Evolutionary conservation across 202 grass and related monocot genomes (phyloP).

Genomic region (Setaria viridis): DNA sequence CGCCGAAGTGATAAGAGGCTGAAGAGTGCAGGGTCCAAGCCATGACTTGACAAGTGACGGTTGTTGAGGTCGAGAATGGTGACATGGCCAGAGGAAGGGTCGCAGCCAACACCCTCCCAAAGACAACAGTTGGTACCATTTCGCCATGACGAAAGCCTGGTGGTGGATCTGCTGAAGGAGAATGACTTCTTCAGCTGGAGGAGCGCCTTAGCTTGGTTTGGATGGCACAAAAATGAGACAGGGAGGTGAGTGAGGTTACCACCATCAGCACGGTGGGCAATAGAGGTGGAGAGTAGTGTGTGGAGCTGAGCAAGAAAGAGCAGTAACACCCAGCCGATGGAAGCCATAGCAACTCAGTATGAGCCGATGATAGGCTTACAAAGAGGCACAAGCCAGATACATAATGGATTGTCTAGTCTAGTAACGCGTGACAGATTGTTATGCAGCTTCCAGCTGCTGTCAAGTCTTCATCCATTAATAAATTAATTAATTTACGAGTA

Average conservation of each 20-base stretch:
- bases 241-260: neutral
- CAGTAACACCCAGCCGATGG: neutral
- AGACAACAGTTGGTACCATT: constrained; percentile 42
- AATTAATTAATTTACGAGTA: no score
- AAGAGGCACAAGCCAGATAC: neutral
- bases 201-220: constrained; percentile 1
- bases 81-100: constrained; percentile 8
- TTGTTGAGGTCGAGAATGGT: constrained; percentile 32
- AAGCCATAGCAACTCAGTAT: constrained; percentile 8
- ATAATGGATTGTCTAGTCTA: neutral
- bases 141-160: constrained; percentile 32
- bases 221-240: neutral
- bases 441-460: no score
- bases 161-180: neutral
- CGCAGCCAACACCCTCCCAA: constrained; percentile 50
- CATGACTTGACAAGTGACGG: neutral
- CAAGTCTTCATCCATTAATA: no score
- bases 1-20: constrained; percentile 22
- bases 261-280: rapidly evolving
- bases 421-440: no score
- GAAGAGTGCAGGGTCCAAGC: constrained; percentile 31
- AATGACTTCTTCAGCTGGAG: constrained; percentile 46
- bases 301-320: constrained; percentile 19
- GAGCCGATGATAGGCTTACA: neutral
- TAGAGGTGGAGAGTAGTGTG: neutral